Conservation (phyloP, 2,329 filamentous ascomycete genomes). For the Penicillium aurantiogriseum region DNA sequence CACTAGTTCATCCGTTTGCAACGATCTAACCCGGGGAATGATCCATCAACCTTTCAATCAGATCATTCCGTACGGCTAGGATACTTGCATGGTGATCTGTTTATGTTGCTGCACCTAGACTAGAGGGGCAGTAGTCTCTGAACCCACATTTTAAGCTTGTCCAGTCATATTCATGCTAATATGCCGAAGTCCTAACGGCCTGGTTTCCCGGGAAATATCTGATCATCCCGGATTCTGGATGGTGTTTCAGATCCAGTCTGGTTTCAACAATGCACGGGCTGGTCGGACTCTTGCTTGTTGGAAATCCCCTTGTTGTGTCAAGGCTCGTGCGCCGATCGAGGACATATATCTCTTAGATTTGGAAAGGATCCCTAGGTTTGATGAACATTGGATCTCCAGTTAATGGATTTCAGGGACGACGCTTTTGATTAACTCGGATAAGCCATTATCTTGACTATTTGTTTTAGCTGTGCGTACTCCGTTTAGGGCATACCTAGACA, state of each 20-base stretch:
- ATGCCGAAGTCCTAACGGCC: neutral
- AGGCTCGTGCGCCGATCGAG: neutral
- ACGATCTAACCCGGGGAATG: neutral
- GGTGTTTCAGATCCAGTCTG: constrained; percentile 15
- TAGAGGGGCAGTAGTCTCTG: neutral
- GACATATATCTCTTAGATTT: neutral
- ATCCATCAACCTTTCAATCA: neutral
- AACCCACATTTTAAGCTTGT: neutral
- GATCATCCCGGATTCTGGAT: neutral
- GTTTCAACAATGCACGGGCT: constrained; percentile 7
- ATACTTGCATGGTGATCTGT: neutral
- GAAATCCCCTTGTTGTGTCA: neutral
- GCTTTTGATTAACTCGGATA: no score
- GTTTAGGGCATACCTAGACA: no score
- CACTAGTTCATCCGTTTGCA: neutral
- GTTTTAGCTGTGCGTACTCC: neutral
- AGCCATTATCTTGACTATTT: no score
- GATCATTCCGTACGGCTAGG: neutral
- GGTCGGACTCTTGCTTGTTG: constrained; percentile 2
- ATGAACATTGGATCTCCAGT: neutral
- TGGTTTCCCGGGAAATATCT: neutral
- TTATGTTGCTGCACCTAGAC: neutral
- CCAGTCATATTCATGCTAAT: neutral
- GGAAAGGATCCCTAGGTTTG: neutral
- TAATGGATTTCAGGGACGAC: neutral